Percentiles rank a stretch among this genome's conserved stretches.
Evolutionary conservation across 345 rosid species (phyloP).

Genomic region (Rhizophora apiculata): DNA sequence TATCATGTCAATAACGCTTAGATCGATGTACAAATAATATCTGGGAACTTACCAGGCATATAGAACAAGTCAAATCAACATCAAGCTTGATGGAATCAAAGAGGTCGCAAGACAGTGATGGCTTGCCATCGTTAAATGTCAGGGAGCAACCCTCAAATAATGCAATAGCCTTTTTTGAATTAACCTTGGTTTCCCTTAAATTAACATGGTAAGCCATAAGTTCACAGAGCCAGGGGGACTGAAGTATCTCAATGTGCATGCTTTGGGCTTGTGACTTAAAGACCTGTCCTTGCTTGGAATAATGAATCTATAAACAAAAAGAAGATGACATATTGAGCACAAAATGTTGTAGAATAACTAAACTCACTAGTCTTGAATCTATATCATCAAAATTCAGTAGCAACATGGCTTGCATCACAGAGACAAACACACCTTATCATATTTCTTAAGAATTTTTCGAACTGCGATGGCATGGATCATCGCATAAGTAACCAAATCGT

Average conservation of each 20-base stretch:
- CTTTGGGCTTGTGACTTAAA: constrained; percentile 79
- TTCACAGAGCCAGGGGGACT: constrained; percentile 93
- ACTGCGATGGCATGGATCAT: constrained; percentile 79
- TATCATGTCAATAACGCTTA: not conserved
- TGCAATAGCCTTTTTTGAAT: constrained; percentile 40
- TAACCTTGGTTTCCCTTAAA: constrained; percentile 52
- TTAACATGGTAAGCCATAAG: constrained; percentile 91
- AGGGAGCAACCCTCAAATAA: constrained; percentile 68
- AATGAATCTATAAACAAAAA: constrained; percentile 56
- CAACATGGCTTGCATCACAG: not conserved
- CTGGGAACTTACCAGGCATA: constrained; percentile 75
- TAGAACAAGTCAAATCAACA: constrained; percentile 82
- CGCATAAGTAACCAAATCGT: constrained; percentile 79
- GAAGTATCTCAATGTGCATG: constrained; percentile 86
- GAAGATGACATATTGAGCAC: not conserved
- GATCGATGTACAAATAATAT: not conserved
- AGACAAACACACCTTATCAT: constrained; percentile 61
- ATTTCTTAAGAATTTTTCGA: constrained; percentile 87
- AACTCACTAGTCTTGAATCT: not conserved
- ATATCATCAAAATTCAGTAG: not conserved
- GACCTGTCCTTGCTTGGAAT: constrained; percentile 89
- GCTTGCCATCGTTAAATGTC: constrained; percentile 54
- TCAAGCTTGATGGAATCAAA: constrained; percentile 79
- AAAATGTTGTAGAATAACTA: not conserved
- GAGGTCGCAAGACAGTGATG: constrained; percentile 72